Evolutionary conservation across 2,329 filamentous ascomycete species (phyloP).

Genomic region (Diplodia seriata): DNA sequence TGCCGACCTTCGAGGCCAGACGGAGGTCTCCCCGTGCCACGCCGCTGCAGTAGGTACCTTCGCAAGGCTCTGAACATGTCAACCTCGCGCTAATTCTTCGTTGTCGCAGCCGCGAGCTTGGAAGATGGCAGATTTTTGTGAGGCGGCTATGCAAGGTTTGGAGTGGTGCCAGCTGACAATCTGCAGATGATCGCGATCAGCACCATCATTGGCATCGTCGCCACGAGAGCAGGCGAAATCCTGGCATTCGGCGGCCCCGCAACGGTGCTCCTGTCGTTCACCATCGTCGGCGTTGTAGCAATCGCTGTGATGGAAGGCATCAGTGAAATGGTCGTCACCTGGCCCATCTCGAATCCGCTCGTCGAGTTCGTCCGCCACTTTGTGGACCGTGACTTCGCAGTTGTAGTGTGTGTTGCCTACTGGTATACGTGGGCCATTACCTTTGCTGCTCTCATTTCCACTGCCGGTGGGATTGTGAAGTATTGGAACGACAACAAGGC

Average conservation of each 20-base stretch:
- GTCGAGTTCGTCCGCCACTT: constrained; percentile 47
- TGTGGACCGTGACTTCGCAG: constrained; percentile 48
- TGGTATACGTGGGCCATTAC: constrained; percentile 47
- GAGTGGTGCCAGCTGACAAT: background rate
- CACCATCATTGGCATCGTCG: constrained; percentile 45
- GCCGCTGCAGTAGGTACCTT: constrained; percentile 10
- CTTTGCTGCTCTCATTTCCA: constrained; percentile 42
- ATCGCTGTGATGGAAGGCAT: constrained; percentile 51
- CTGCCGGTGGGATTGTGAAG: constrained; percentile 39
- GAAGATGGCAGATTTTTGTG: constrained; percentile 32
- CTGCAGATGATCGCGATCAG: constrained; percentile 48
- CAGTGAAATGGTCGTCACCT: constrained; percentile 48
- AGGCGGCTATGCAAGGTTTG: background rate
- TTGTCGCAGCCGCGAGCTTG: constrained; percentile 21
- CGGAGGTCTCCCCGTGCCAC: constrained; percentile 3
- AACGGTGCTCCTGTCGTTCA: constrained; percentile 45
- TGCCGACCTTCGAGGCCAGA: background rate
- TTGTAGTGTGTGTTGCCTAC: constrained; percentile 46
- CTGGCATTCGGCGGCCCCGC: constrained; percentile 45
- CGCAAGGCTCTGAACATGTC: background rate
- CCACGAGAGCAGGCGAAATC: constrained; percentile 42
- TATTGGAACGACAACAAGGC: constrained; percentile 38
- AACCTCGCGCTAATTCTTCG: background rate
- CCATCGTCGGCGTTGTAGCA: constrained; percentile 43
- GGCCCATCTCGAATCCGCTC: constrained; percentile 49